Evolutionary conservation across 2,329 filamentous ascomycete genomes (phyloP), one percentile per base, ranked within the genome.

Genomic region (Pestalotiopsis sp.): DNA sequence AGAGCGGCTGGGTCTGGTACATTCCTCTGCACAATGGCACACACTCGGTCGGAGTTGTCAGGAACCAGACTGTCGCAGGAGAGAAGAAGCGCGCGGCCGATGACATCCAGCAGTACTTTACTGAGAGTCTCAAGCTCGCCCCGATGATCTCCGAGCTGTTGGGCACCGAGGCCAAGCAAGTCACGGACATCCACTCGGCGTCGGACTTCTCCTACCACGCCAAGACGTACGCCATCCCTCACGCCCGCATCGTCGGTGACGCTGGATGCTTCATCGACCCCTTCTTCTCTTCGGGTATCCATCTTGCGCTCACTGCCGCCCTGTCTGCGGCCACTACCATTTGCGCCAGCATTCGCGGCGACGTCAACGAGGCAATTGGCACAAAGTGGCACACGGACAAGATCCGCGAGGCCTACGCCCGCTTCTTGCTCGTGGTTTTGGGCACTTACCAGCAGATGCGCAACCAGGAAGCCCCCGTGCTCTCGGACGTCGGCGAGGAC

Each of bases 191-290:
- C 13, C 31, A 67, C 4, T 73, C 77, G 0, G 84, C 83, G 1
- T 82, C 83, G 0, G 84, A 86, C 73, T 86, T 76, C 75, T 86
- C 84, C 0, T 86, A 86, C 72, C 82, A 75, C 60, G 80, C 85
- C 4, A 78, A 80, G 0, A 68, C 74, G 0, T 87, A 87, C 70
- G 79, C 82, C 1, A 67, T 74, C n/a, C 79, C 80, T 1, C 69
- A 80, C 66, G 71, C 78, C 3, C 83, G 83, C 20, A 78, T 85
- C 12, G 78, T 75, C 4, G 84, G 84, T 1, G 84, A 86, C 69
- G 84, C 84, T 0, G 84, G 82, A 1, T 82, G 80, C 70, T 86
- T 86, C 70, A 84, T 86, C 69, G 84, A 86, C 68, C 83, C 83
- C 0, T 81, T 79, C 68, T 86, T 86, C 74, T 84, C 82, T 0